Conservation (phyloP, 192 early-diverging fungal species). For the Backusella tuberculispora region DNA sequence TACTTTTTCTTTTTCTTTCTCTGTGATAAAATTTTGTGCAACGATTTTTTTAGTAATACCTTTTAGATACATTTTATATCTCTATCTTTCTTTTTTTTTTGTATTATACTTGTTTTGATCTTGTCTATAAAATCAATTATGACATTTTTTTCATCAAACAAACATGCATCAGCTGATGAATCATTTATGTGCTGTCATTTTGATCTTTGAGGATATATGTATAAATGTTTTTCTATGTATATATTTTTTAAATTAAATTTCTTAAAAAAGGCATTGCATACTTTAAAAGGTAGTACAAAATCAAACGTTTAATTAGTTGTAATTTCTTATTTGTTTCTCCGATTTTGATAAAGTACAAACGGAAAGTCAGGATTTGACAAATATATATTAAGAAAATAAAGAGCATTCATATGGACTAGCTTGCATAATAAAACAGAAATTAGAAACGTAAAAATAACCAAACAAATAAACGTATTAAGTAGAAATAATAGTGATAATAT, state of each 20-base stretch:
- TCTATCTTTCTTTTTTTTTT: neutral
- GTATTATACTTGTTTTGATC: neutral
- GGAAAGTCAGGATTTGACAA: no score
- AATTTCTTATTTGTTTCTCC: neutral
- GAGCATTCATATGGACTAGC: no score
- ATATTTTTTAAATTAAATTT: conserved; percentile 1
- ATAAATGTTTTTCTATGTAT: neutral
- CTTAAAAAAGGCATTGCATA: neutral
- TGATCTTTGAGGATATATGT: neutral
- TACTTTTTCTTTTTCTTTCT: neutral
- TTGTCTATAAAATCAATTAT: conserved; percentile 2
- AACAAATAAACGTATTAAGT: no score
- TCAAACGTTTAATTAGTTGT: conserved; percentile 1
- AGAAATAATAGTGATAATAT: no score
- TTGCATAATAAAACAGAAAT: no score
- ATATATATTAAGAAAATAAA: no score
- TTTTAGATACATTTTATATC: neutral
- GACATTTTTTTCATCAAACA: neutral
- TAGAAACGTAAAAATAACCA: no score
- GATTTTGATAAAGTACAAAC: neutral
- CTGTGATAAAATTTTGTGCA: conserved; percentile 10
- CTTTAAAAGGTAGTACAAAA: neutral
- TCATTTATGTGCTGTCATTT: neutral
- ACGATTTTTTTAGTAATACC: conserved; percentile 9
- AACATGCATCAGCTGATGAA: neutral